Evolutionary conservation across 2,329 filamentous ascomycete species (phyloP), one percentile per base, ranked within the genome.

Genomic region (Shiraia bambusicola): DNA sequence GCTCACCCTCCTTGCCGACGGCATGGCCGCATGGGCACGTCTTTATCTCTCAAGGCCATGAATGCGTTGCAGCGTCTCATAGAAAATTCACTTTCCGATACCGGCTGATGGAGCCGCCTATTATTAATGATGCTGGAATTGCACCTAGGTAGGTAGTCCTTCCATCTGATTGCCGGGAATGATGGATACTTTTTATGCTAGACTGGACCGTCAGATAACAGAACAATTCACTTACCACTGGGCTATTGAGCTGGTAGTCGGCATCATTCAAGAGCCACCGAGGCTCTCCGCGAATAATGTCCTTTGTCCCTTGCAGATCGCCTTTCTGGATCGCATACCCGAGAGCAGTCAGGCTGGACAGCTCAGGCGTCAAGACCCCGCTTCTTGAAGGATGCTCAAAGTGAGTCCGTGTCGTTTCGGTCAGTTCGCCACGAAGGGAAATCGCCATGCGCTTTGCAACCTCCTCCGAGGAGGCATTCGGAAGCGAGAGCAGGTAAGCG

Each of bases 401-500:
- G 47, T 84, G 81, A 10, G 87, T 86, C 31, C 79, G 75, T 6
- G 81, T 77, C 39, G 82, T 79, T 67, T 90, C 87, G 9, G 88
- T 95, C 70, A 95, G 81, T 72, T 96, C 91, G 32, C 91, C 91
- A 35, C 88, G 81, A 15, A 95, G 76, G 9, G 86, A 88, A 16
- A 78, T 71, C 6, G 86, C 83, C 81, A 95, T 94, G 47, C 78
- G 77, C 47, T 74, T 75, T 3, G 82, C 77, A 19, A 95, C 82
- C 15, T 88, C 83, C 38, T 78, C 73, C 6, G 80, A 76, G 0
- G 79, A 77, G n/a, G 86, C 74, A 24, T 75, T 77, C 1, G 86
- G 82, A 4, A 81, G 68, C 4, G 87, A 86, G 13, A 95, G 78
- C 3, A 95, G 79, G 66, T 94, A 95, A 1, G 88, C 88, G 19